Evolutionary conservation across 768 basidiomycete species (phyloP).

Genomic region (Podaxis mareebaensis): DNA sequence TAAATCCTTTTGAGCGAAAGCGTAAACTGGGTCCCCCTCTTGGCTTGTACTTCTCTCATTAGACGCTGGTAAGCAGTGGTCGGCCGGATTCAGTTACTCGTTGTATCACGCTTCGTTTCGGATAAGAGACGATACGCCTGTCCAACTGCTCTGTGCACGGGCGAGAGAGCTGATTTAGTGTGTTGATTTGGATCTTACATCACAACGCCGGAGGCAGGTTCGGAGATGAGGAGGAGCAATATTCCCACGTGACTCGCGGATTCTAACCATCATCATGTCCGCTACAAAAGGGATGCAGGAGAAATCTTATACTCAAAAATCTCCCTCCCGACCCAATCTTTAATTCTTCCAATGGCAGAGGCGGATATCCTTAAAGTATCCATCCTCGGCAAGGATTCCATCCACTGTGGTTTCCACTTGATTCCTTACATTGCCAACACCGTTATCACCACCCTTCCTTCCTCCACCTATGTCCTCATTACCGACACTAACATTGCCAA

Average conservation of each 20-base stretch:
- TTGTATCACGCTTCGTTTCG: neutral
- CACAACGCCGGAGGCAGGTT: neutral
- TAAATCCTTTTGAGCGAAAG: neutral
- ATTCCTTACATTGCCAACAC: conserved; percentile 81
- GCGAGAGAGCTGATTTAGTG: neutral
- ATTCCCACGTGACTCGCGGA: conserved; percentile 14
- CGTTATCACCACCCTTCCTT: conserved; percentile 66
- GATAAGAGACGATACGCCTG: neutral
- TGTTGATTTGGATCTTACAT: neutral
- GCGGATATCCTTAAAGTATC: conserved; percentile 75
- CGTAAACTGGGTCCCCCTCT: conserved; percentile 10
- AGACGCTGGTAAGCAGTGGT: neutral
- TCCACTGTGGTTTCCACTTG: conserved; percentile 94
- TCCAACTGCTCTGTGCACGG: neutral
- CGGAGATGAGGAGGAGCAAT: conserved; percentile 2
- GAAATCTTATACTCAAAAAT: conserved; percentile 13
- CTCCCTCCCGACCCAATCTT: neutral
- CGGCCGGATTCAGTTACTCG: conserved; percentile 12
- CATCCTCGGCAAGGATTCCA: conserved; percentile 82
- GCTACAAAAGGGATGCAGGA: conserved; percentile 16
- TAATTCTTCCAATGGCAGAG: conserved; percentile 22
- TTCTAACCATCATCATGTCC: conserved; percentile 13
- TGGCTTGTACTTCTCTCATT: neutral
- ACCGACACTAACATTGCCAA: conserved; percentile 91
- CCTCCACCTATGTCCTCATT: conserved; percentile 87